A percentile compares a stretch with the other conserved stretches of the same genome.
phyloP scores from a whole-genome alignment of 73 alveolate species.

The Blepharisma japonicum region DNA sequence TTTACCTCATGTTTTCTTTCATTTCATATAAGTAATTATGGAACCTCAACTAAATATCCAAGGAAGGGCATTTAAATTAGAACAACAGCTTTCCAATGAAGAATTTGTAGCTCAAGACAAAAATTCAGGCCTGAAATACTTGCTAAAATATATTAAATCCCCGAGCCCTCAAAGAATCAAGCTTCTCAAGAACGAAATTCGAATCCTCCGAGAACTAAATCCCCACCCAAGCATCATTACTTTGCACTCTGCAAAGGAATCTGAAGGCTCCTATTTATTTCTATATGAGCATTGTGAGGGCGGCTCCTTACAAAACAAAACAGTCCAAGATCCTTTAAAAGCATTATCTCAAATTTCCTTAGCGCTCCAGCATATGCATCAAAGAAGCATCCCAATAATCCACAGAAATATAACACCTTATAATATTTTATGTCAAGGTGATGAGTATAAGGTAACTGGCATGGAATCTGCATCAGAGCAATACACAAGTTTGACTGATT shows the following conservation, averaged over 20 bases:
- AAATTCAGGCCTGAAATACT: no score
- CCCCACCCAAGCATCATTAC: conserved; percentile 17
- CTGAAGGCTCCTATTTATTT: neutral
- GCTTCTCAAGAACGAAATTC: no score
- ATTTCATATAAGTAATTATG: no score
- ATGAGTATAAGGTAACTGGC: neutral
- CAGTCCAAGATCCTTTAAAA: neutral
- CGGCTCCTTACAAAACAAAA: neutral
- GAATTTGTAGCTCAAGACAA: no score
- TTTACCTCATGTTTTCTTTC: no score
- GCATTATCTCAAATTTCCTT: neutral
- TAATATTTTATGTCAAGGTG: neutral
- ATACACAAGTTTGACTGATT: neutral
- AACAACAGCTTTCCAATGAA: no score
- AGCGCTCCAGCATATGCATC: neutral
- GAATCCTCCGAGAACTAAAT: no score
- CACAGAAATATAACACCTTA: conserved; percentile 2
- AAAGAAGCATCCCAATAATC: neutral
- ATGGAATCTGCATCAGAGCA: neutral
- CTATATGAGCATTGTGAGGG: conserved; percentile 18
- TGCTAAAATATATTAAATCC: no score
- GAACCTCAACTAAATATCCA: no score
- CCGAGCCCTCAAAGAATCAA: no score
- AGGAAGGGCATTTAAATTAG: no score
- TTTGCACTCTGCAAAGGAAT: neutral